phyloP scores from a whole-genome alignment of 805 yeast genomes.

The Zygosaccharomyces bailii region DNA sequence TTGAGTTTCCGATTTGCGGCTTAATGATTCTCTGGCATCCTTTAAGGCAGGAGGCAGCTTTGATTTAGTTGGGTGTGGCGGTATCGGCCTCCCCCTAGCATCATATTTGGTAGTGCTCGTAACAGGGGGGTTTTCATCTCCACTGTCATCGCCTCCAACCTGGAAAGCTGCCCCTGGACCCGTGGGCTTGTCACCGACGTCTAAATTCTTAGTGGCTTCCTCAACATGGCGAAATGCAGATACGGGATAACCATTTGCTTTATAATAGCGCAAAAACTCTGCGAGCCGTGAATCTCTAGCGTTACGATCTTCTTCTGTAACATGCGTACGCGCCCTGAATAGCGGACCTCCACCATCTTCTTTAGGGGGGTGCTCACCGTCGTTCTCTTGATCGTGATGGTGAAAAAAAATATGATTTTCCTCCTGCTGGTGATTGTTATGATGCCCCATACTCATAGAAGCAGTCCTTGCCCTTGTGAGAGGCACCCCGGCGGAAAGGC shows the following conservation, averaged over 20 bases:
- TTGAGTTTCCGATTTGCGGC: slow-evolving; percentile 6
- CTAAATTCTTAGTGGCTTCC: slow-evolving; percentile 22
- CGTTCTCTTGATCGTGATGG: neutral
- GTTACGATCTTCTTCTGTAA: slow-evolving; percentile 4
- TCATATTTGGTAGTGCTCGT: slow-evolving; percentile 30
- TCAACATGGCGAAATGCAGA: slow-evolving; percentile 28
- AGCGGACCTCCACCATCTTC: neutral
- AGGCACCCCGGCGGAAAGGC: slow-evolving; percentile 15
- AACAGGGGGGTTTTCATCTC: slow-evolving; percentile 16
- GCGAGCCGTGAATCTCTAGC: slow-evolving; percentile 46
- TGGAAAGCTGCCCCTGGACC: slow-evolving; percentile 15
- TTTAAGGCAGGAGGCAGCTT: slow-evolving; percentile 49
- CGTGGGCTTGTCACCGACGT: slow-evolving; percentile 7
- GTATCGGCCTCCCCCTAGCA: slow-evolving; percentile 45
- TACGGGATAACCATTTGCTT: slow-evolving; percentile 24
- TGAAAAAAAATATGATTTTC: neutral
- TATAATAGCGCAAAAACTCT: slow-evolving; percentile 44
- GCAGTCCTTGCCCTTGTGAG: slow-evolving; percentile 24
- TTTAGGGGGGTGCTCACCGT: neutral
- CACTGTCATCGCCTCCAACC: slow-evolving; percentile 13
- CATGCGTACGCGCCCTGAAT: neutral
- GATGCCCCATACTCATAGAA: slow-evolving; percentile 16
- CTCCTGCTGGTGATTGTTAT: slow-evolving; percentile 11
- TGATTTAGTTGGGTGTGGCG: slow-evolving; percentile 48
- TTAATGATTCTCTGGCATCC: slow-evolving; percentile 12